Conservation (phyloP, 164 flowering plant species). For the Piper betle region DNA sequence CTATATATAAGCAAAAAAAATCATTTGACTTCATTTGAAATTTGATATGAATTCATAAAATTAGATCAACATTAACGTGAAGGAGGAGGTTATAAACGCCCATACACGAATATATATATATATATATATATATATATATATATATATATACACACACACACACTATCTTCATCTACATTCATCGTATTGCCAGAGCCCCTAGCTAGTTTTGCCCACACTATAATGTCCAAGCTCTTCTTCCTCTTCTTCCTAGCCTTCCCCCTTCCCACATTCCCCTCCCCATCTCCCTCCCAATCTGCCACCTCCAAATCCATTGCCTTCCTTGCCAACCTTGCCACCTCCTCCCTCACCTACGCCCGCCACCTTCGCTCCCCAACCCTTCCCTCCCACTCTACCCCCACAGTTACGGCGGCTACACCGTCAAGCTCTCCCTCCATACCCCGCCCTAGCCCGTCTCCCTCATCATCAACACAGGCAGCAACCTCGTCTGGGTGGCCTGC, state of each 20-base stretch:
- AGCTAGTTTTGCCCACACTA: background rate
- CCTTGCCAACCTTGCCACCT: slow-evolving; percentile 22
- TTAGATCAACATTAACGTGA: no score
- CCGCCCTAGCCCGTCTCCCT: slow-evolving; percentile 44
- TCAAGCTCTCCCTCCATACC: slow-evolving; percentile 44
- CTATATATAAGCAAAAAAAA: no score
- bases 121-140: no score
- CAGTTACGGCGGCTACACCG: slow-evolving; percentile 52
- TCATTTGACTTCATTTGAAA: no score
- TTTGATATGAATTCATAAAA: no score
- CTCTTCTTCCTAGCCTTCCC: slow-evolving; percentile 2
- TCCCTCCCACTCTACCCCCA: slow-evolving; percentile 27
- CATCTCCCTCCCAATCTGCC: slow-evolving; percentile 6
- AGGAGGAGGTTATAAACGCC: no score
- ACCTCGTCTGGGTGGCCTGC: slow-evolving; percentile 55
- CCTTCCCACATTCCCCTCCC: background rate
- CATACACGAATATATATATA: no score
- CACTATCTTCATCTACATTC: no score
- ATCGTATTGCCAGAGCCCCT: no score
- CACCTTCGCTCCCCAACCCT: slow-evolving; percentile 29
- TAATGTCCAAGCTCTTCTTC: background rate
- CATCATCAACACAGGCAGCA: slow-evolving; percentile 50
- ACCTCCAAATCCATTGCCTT: slow-evolving; percentile 9
- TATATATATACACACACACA: no score
- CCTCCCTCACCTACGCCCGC: slow-evolving; percentile 38